phyloP scores from a whole-genome alignment of 2,329 filamentous ascomycete species.

The Lizonia empirigonia region DNA sequence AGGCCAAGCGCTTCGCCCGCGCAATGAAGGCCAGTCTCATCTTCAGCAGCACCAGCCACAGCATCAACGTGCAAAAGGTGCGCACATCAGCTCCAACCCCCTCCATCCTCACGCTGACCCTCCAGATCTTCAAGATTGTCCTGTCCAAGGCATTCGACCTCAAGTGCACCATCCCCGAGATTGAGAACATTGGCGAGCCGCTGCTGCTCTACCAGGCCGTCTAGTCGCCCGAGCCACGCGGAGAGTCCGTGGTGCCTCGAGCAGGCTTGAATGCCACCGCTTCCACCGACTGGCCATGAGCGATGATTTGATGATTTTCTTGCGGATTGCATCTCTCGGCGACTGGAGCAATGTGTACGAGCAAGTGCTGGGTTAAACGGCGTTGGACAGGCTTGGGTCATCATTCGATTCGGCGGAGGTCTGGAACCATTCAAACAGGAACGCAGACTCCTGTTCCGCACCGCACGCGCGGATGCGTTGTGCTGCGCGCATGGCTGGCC shows the following conservation, averaged over 20 bases:
- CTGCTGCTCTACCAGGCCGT: slow-evolving; percentile 77
- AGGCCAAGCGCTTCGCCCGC: slow-evolving; percentile 95
- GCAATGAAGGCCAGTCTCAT: slow-evolving; percentile 98
- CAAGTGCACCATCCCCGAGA: slow-evolving; percentile 98
- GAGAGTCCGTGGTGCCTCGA: slow-evolving; percentile 21
- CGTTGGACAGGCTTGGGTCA: slow-evolving; percentile 34
- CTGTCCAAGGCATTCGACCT: slow-evolving; percentile 98
- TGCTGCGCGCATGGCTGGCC: slow-evolving; percentile 21
- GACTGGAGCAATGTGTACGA: slow-evolving; percentile 44
- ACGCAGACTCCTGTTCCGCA: slow-evolving; percentile 16
- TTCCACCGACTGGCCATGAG: slow-evolving; percentile 40
- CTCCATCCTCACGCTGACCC: no score
- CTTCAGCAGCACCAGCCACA: slow-evolving; percentile 98
- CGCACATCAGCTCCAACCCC: no score
- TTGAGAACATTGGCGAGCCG: slow-evolving; percentile 96
- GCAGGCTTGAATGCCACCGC: slow-evolving; percentile 2
- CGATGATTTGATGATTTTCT: slow-evolving; percentile 45
- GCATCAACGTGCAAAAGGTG: slow-evolving; percentile 99
- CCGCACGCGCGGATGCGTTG: slow-evolving; percentile 14
- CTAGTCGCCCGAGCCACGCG: slow-evolving; percentile 29
- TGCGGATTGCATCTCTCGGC: slow-evolving; percentile 46
- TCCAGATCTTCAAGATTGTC: slow-evolving; percentile 99
- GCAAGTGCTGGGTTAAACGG: slow-evolving; percentile 32
- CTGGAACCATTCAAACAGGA: slow-evolving; percentile 12
- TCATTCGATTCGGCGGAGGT: slow-evolving; percentile 18